phyloP scores from a whole-genome alignment of 2,329 filamentous ascomycete species.

The Thelonectria blattea region DNA sequence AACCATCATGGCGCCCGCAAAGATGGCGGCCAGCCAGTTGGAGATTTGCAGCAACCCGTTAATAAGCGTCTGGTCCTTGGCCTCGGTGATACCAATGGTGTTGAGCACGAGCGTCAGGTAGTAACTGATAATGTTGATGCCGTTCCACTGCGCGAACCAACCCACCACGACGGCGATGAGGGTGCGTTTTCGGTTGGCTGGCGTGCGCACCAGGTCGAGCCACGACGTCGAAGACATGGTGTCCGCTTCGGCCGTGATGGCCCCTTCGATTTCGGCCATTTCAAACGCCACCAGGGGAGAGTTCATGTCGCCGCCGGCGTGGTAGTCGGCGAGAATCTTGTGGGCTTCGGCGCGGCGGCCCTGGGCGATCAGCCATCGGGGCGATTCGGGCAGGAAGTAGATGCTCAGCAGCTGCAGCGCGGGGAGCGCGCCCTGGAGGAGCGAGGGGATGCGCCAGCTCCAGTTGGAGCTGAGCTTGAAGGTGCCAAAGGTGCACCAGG shows the following conservation, averaged over 20 bases:
- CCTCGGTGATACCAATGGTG: slow-evolving; percentile 47
- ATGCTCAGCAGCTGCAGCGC: slow-evolving; percentile 33
- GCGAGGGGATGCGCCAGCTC: slow-evolving; percentile 39
- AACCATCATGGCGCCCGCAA: slow-evolving; percentile 46
- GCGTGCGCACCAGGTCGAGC: slow-evolving; percentile 48
- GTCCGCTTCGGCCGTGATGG: slow-evolving; percentile 42
- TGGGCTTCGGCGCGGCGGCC: slow-evolving; percentile 45
- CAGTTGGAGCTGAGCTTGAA: slow-evolving; percentile 31
- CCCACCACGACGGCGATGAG: slow-evolving; percentile 32
- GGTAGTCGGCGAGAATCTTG: slow-evolving; percentile 47
- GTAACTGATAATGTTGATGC: slow-evolving; percentile 35
- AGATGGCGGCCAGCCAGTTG: slow-evolving; percentile 47
- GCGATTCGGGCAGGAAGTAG: slow-evolving; percentile 39
- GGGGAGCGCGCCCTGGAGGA: slow-evolving; percentile 34
- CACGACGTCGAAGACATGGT: slow-evolving; percentile 44
- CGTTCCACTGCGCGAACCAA: slow-evolving; percentile 33
- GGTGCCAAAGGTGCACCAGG: slow-evolving; percentile 23
- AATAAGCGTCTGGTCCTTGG: slow-evolving; percentile 43
- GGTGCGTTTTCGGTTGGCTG: slow-evolving; percentile 37
- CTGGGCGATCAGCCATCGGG: slow-evolving; percentile 41
- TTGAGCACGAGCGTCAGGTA: slow-evolving; percentile 48
- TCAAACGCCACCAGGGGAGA: slow-evolving; percentile 50
- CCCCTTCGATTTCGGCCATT: slow-evolving; percentile 48
- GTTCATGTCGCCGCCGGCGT: slow-evolving; percentile 48
- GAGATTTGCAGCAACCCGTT: slow-evolving; percentile 43